Evolutionary conservation across 2,329 filamentous ascomycete genomes (phyloP).

Genomic region (Colletotrichum caudatum): DNA sequence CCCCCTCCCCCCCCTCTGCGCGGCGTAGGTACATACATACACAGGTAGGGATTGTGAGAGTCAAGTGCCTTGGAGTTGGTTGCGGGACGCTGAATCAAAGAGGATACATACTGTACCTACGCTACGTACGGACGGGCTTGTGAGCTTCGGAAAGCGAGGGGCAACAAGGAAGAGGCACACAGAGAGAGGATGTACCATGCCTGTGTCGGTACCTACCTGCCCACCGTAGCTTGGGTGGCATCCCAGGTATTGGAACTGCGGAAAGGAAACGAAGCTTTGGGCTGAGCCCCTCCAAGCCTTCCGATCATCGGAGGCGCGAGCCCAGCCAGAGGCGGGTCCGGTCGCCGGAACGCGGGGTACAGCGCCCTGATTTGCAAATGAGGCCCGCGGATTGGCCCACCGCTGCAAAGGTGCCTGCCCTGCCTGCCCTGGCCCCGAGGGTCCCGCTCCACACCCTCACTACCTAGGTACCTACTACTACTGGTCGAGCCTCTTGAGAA

Average conservation of each 20-base stretch:
- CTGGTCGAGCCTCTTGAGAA: slow-evolving; percentile 22
- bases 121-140: not conserved
- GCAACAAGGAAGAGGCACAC: slow-evolving; percentile 17
- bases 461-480: no score
- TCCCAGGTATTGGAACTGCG: not conserved
- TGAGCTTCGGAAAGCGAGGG: not conserved
- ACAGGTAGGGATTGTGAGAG: slow-evolving; percentile 3
- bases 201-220: not conserved
- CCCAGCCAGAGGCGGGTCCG: slow-evolving; percentile 45
- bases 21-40: no score
- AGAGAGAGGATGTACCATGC: not conserved
- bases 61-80: slow-evolving; percentile 16
- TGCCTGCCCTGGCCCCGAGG: slow-evolving; percentile 7
- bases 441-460: not conserved
- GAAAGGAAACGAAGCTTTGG: slow-evolving; percentile 30
- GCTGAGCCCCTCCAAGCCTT: slow-evolving; percentile 14
- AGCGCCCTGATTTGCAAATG: slow-evolving; percentile 50
- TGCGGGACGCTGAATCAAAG: slow-evolving; percentile 24
- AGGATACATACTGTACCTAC: slow-evolving; percentile 3
- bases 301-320: slow-evolving; percentile 51
- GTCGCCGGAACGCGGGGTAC: slow-evolving; percentile 54
- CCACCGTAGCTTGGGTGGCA: no score
- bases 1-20: not conserved
- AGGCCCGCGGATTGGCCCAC: slow-evolving; percentile 46
- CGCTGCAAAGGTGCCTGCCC: slow-evolving; percentile 28